phyloP scores from a whole-genome alignment of 805 yeast genomes.

The Yamadazyma akitaensis region DNA sequence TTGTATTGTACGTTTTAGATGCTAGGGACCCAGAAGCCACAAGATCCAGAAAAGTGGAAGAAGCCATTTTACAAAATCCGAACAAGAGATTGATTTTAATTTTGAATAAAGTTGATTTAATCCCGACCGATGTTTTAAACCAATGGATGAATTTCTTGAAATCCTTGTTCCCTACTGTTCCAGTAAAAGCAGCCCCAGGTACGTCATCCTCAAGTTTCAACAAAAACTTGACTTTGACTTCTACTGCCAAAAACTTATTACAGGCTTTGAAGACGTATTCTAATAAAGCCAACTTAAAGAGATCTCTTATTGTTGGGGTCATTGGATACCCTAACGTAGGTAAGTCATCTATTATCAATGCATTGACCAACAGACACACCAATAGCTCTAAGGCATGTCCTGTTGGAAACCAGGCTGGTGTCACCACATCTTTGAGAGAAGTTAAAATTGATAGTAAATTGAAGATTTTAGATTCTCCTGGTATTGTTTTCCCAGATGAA shows the following conservation, averaged over 20 bases:
- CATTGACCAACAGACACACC: constrained; percentile 72
- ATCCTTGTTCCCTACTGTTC: constrained; percentile 86
- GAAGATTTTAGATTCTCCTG: constrained; percentile 91
- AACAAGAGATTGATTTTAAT: constrained; percentile 82
- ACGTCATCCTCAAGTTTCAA: constrained; percentile 70
- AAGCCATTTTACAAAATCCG: constrained; percentile 75
- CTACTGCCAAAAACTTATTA: constrained; percentile 70
- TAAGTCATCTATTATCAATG: constrained; percentile 89
- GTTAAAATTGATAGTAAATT: constrained; percentile 89
- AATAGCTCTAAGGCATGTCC: constrained; percentile 80
- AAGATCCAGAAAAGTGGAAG: constrained; percentile 87
- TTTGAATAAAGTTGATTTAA: constrained; percentile 87
- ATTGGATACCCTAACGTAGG: constrained; percentile 98
- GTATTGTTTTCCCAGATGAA: constrained; percentile 89
- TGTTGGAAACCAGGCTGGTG: constrained; percentile 97
- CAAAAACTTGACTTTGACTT: constrained; percentile 65
- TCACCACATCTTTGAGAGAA: constrained; percentile 87
- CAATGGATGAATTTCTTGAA: constrained; percentile 81
- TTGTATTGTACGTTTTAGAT: constrained; percentile 87
- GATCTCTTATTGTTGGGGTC: constrained; percentile 90
- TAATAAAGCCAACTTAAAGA: constrained; percentile 74
- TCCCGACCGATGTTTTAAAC: constrained; percentile 80
- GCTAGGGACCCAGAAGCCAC: constrained; percentile 97
- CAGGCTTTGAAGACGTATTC: constrained; percentile 86
- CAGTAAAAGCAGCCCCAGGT: constrained; percentile 76